Evolutionary conservation across 352 stramenopile species (phyloP).

Genomic region (Globisporangium canariense): DNA sequence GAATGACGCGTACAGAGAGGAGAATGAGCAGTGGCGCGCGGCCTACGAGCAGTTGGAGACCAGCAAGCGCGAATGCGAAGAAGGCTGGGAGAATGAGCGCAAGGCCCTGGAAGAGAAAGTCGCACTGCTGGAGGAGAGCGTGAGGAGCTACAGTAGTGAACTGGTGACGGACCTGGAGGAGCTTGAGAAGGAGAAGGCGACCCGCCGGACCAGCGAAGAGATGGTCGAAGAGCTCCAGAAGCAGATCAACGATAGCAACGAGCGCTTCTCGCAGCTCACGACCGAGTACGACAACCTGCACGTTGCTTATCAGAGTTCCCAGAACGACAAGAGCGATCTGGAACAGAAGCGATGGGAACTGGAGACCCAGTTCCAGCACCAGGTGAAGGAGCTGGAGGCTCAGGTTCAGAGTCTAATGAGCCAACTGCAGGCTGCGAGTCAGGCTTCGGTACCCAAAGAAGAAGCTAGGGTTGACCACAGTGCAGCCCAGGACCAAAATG

Average conservation of each 20-base stretch:
- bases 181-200: conserved; percentile 44
- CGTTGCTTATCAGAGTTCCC: conserved; percentile 30
- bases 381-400: conserved; percentile 28
- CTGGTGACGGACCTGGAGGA: conserved; percentile 47
- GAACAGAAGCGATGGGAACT: conserved; percentile 26
- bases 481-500: conserved; percentile 15
- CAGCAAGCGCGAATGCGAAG: conserved; percentile 43
- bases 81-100: conserved; percentile 41
- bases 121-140: conserved; percentile 39
- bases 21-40: conserved; percentile 55
- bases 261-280: conserved; percentile 52
- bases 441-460: not conserved
- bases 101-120: conserved; percentile 54
- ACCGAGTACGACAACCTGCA: conserved; percentile 49
- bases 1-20: conserved; percentile 42
- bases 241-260: conserved; percentile 53
- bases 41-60: conserved; percentile 60
- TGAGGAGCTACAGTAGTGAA: conserved; percentile 48
- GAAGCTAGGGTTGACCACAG: not conserved
- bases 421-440: not conserved
- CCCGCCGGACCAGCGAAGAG: conserved; percentile 28
- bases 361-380: conserved; percentile 17
- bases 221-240: conserved; percentile 42
- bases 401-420: conserved; percentile 20
- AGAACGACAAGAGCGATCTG: conserved; percentile 23